Base-by-base conservation (phyloP, 78 protist species). In the Dictyostelium citrinum region DNA sequence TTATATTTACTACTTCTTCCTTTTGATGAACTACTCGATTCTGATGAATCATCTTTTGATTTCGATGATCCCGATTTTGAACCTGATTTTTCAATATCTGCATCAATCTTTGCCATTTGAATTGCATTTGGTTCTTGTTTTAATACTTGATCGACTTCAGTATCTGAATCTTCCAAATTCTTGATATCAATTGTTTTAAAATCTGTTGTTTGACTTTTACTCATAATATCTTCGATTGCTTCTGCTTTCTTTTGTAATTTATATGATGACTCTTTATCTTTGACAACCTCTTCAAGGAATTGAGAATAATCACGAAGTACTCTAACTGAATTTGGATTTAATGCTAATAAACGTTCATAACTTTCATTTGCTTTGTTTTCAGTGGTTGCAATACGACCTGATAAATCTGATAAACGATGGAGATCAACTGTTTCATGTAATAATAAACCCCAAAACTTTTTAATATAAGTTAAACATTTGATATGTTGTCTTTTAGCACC, bases 241-340 rank as follows among this genome's bases (percentile, higher is more conserved):
- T 88, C 93, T 39, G 93, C 93, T n/a, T 68, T 58, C 81, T 88
- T 88, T 45, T 75, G 72, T 27, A 88, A 43, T 17, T 31, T 33
- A 35, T 31, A 8, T 24, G 93, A 16, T 27, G 77, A 27, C 16
- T 78, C 67, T 31, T 72, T 67, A 67, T 88, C 93, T 79, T 68
- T 88, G 7, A 88, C 93, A 2, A 88, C 85, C 16, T 88, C 93
- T 61, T 88, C 93, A 10, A 88, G 51, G 70, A 88, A 88, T 43
- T 88, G 93, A 17, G 93, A 55, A 41, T 78, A 88, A n/a, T 88
- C 93, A 33, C 93, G 58, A 12, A 88, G 67, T n/a, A 88, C 93
- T 51, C 93, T 78, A 27, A 88, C 85, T 2, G 93, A 88, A 55
- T 79, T 76, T 37, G 93, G 93, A 35, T 88, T 88, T 14, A 88